Percentiles rank a stretch among this genome's conserved stretches.
Conservation (phyloP, 2,329 filamentous ascomycete species). For the Ceratocystis colombiana region DNA sequence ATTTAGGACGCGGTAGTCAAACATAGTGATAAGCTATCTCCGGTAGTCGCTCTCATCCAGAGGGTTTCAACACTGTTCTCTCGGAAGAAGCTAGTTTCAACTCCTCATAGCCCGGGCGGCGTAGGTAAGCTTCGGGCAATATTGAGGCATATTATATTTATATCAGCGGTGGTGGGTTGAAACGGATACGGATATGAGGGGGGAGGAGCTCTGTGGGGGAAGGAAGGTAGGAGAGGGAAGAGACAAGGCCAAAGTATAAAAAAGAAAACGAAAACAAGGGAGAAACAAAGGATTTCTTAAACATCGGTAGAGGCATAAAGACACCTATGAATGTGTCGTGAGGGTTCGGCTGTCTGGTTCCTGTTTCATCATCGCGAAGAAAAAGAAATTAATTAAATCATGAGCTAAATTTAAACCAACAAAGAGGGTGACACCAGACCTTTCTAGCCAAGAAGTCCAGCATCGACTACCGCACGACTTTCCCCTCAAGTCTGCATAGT, state of each 20-base stretch:
- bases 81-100: background rate
- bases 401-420: background rate
- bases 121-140: background rate
- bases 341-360: background rate
- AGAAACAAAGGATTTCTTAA: background rate
- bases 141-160: slow-evolving; percentile 6
- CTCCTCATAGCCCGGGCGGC: background rate
- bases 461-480: background rate
- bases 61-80: background rate
- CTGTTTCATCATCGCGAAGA: background rate
- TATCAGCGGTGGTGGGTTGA: background rate
- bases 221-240: background rate
- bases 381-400: background rate
- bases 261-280: background rate
- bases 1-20: background rate
- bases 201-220: background rate
- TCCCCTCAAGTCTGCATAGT: too few relatives aligned
- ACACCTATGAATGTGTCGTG: background rate
- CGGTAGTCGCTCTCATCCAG: background rate
- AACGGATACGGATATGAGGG: background rate
- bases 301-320: background rate
- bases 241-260: background rate
- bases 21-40: background rate
- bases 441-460: background rate
- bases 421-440: background rate